Evolutionary conservation across 1,139 yeast genomes (phyloP).

Genomic region (Hyphopichia wangnamkhiaoensis): DNA sequence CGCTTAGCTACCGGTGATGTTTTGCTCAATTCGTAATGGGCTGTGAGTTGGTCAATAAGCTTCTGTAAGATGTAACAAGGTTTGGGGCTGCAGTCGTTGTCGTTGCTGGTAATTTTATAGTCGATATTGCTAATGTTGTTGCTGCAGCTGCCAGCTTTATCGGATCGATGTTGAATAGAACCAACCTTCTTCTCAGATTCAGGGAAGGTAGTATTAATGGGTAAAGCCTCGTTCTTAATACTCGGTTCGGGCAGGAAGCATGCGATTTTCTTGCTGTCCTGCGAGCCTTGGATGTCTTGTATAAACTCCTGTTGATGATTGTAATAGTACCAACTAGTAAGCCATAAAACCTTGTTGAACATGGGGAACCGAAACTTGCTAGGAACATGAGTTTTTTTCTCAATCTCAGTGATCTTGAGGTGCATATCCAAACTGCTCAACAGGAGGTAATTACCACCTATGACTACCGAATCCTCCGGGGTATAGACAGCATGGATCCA

Average conservation of each 20-base stretch:
- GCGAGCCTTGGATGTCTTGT: conserved; percentile 17
- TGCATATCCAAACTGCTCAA: conserved; percentile 63
- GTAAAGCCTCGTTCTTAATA: background rate
- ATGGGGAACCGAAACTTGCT: conserved; percentile 75
- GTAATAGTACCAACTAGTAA: conserved; percentile 49
- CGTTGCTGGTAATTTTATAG: background rate
- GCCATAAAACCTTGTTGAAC: conserved; percentile 72
- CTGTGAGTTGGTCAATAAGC: conserved; percentile 20
- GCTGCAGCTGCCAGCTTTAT: too few species aligned
- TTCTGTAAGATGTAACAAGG: conserved; percentile 3
- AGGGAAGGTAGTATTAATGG: background rate
- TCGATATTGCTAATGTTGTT: too few species aligned
- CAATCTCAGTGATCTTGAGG: conserved; percentile 60
- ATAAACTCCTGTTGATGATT: conserved; percentile 25
- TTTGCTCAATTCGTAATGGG: conserved; percentile 30
- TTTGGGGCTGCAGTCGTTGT: conserved; percentile 1
- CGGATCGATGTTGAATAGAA: too few species aligned
- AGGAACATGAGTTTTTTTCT: conserved; percentile 70
- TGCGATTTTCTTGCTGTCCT: background rate
- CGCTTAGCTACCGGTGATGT: conserved; percentile 27
- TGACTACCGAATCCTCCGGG: conserved; percentile 74
- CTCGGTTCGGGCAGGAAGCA: background rate
- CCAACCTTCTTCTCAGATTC: too few species aligned
- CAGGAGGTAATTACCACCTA: conserved; percentile 87
- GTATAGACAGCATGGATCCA: conserved; percentile 94